Evolutionary conservation across 805 yeast genomes (phyloP), one percentile per base, ranked within the genome.

Genomic region (Jamesozyma piceae): DNA sequence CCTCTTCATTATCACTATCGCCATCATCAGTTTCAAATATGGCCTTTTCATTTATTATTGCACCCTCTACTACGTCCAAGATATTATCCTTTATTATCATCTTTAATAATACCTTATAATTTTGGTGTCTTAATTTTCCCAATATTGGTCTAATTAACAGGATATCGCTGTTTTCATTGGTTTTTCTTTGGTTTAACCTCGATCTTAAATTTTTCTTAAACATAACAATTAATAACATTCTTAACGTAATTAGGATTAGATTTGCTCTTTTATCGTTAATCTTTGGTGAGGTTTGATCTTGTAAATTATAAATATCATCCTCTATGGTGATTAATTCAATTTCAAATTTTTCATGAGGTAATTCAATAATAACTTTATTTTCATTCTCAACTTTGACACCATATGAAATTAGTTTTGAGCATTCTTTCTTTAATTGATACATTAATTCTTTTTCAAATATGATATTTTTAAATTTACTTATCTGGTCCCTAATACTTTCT

Each of bases 391-490:
- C 72, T 14, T 71, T 69, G 3, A 86, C 90, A 42, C 82, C 80
- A 49, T 79, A 77, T 17, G 87, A 76, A 9, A 80, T 72, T 44
- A 90, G 65, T 5, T 70, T 58, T 26, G 80, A 72, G 1, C 95
- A 86, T 61, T 90, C 98, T 48, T 79, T 75, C 20, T 80, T 71
- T 43, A 90, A 63, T 51, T 81, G 88, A 60, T 75, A 77, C 65
- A 86, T 86, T 42, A 90, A 68, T 60, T 90, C 97, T 54, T 85
- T 92, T 56, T 90, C 97, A 64, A 90, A 90, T 6, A 89, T 68
- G 45, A 77, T 75, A 48, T 74, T 79, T 37, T 96, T 71, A 0
- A 94, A 88, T 39, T 66, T 74, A 30, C 74, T 71, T 22, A 90
- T 76, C 52, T 76, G 80, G 20, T 72, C 73, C 38, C 72, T 70